phyloP scores from a whole-genome alignment of 495 filamentous ascomycete species.

The Penicillium cinerascens region DNA sequence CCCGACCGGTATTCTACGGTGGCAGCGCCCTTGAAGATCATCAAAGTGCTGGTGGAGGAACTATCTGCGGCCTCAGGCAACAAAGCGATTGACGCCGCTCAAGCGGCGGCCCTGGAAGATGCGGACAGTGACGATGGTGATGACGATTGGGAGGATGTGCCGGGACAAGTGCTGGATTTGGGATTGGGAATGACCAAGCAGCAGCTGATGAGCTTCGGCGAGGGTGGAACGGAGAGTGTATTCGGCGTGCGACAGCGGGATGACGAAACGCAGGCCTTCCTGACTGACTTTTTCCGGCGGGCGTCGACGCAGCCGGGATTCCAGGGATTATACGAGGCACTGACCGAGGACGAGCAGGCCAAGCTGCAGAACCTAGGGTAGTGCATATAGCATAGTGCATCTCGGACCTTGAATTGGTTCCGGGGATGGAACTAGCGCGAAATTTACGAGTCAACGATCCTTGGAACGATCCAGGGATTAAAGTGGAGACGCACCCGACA shows the following conservation, averaged over 20 bases:
- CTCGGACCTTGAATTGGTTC: too few relatives aligned
- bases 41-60: slow-evolving; percentile 93
- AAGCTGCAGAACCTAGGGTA: slow-evolving; percentile 54
- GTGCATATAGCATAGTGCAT: too few relatives aligned
- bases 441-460: too few relatives aligned
- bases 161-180: slow-evolving; percentile 64
- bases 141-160: slow-evolving; percentile 92
- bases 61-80: slow-evolving; percentile 60
- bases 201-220: slow-evolving; percentile 76
- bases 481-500: too few relatives aligned
- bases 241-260: slow-evolving; percentile 65
- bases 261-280: slow-evolving; percentile 84
- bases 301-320: slow-evolving; percentile 71
- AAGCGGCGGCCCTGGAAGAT: slow-evolving; percentile 51
- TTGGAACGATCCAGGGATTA: too few relatives aligned
- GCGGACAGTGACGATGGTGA: slow-evolving; percentile 59
- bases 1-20: slow-evolving; percentile 90
- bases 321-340: slow-evolving; percentile 62
- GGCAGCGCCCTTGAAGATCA: slow-evolving; percentile 83
- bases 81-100: slow-evolving; percentile 52
- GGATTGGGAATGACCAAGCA: slow-evolving; percentile 59
- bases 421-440: too few relatives aligned
- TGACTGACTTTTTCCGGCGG: slow-evolving; percentile 76
- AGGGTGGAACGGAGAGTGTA: slow-evolving; percentile 51
- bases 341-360: slow-evolving; percentile 70